A percentile compares a stretch with the other conserved stretches of the same genome.
These are phyloP conservation scores for Phtheirospermum japonicum DNA, from an alignment of 257 asterid genomes.

Conservation along the genomic window DNA sequence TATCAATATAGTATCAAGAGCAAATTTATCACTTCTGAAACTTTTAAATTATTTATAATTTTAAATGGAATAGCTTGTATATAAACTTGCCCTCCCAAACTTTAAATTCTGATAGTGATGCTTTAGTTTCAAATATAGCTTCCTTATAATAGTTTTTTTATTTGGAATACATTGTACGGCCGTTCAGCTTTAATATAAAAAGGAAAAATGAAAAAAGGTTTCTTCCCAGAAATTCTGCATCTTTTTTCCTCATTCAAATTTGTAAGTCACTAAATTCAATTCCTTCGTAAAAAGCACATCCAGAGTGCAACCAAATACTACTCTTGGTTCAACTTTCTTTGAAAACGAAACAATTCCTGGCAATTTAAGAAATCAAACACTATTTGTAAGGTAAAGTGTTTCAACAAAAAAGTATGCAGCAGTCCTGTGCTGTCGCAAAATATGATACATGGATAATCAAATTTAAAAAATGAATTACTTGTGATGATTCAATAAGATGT, in stretches of 20 bases:
- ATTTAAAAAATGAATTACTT: background rate
- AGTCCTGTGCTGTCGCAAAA: background rate
- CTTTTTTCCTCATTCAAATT: no score
- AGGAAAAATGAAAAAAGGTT: no score
- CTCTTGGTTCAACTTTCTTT: background rate
- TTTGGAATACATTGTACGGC: slow-evolving; percentile 12
- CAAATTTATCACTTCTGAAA: no score
- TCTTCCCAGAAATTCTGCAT: no score
- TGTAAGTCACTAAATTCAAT: no score
- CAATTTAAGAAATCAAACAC: background rate
- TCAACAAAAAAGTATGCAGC: background rate
- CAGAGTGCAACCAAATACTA: background rate
- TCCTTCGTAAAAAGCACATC: background rate
- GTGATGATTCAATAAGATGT: slow-evolving; percentile 5
- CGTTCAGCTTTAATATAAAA: no score
- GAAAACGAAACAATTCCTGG: background rate
- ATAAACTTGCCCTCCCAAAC: background rate
- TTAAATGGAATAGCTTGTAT: background rate
- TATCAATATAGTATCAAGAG: no score
- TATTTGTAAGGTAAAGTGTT: background rate
- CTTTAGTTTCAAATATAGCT: background rate
- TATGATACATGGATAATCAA: background rate
- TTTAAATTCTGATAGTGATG: background rate
- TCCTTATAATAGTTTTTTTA: background rate
- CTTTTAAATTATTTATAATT: no score